Base-by-base conservation (phyloP, 768 basidiomycete genomes). In the Pulveroboletus sp. region DNA sequence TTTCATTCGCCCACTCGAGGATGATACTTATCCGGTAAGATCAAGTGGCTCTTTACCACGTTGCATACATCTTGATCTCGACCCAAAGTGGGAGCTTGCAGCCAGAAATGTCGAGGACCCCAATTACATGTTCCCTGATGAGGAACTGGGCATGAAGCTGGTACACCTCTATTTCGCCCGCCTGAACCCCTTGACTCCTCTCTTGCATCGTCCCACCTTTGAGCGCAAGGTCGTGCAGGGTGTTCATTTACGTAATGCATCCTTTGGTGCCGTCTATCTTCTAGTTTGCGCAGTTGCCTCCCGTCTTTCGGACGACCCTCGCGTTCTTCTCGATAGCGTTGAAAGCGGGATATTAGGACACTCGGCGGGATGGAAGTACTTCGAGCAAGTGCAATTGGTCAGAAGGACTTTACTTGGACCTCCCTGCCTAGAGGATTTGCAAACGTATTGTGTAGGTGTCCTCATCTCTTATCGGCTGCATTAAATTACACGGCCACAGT, bases 161-260 rank as follows among this genome's bases (percentile, higher is more conserved):
- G 66, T 89, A 33, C 75, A 83, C 32, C 67, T 81, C 24, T 92
- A 85, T 59, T 95, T 93, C 61, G 51, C 53, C 1, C 54, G 76
- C 31, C 47, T 75, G 50, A 86, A 91, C 58, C 51, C 74, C n/a
- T 71, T 76, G 47, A 58, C 78, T 0, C 89, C 90, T 1, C 72
- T 93, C 4, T 72, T 95, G 5, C 90, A 93, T 57, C 77, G 82
- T 4, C 82, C 81, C 0, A 79, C 79, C 5, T 90, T 93, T 56
- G 75, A 83, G 35, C 69, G 71, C 21, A 69, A 72, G 15, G 57
- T 84, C 21, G 57, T 55, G 1, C 73, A 77, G 5, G 76, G 76
- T 0, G 57, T 81, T 2, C 81, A 89, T 57, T 61, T 73, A 15
- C 65, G 57, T 1, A 73, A 87, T 47, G 47, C 72, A 1, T 59